A percentile compares a stretch with the other conserved stretches of the same genome.
phyloP scores from a whole-genome alignment of 495 filamentous ascomycete genomes.

The Aspergillus haitiensis region DNA sequence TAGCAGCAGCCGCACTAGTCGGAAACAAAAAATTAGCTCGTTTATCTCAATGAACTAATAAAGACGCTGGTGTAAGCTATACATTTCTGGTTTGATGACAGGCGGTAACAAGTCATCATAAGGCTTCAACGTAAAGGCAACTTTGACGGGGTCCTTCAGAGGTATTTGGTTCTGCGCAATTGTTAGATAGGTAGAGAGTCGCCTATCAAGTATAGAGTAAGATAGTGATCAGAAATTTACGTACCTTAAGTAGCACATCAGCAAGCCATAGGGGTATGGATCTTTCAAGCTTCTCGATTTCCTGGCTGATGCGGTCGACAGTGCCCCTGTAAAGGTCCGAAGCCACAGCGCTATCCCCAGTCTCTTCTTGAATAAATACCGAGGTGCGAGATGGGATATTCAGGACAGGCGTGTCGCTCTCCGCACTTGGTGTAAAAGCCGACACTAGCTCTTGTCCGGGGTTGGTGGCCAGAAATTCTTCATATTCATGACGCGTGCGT shows the following conservation, averaged over 20 bases:
- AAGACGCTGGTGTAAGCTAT: constrained; percentile 19
- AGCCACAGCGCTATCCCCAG: constrained; percentile 80
- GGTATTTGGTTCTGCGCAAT: constrained; percentile 69
- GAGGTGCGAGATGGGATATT: constrained; percentile 76
- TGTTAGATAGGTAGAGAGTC: neutral
- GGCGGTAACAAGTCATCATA: constrained; percentile 74
- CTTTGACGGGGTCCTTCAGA: constrained; percentile 87
- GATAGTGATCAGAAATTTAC: constrained; percentile 11
- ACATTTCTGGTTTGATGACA: constrained; percentile 62
- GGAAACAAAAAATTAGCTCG: constrained; percentile 12
- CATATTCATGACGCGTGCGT: constrained; percentile 74
- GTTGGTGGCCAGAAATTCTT: constrained; percentile 61
- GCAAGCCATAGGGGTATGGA: constrained; percentile 87
- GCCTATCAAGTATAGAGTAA: neutral
- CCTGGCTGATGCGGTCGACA: constrained; percentile 70
- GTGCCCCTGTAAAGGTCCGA: constrained; percentile 90
- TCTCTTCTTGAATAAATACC: constrained; percentile 94
- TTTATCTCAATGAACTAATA: neutral
- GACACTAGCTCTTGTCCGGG: constrained; percentile 57
- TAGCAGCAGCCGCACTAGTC: constrained; percentile 27
- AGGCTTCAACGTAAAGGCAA: constrained; percentile 87
- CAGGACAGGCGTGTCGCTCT: constrained; percentile 82
- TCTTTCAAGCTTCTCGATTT: constrained; percentile 81
- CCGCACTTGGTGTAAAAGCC: constrained; percentile 71
- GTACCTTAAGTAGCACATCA: constrained; percentile 78